These are phyloP conservation scores for Dichomitus squalens DNA, from an alignment of 1,284 basidiomycete genomes.

Conservation along the genomic window DNA sequence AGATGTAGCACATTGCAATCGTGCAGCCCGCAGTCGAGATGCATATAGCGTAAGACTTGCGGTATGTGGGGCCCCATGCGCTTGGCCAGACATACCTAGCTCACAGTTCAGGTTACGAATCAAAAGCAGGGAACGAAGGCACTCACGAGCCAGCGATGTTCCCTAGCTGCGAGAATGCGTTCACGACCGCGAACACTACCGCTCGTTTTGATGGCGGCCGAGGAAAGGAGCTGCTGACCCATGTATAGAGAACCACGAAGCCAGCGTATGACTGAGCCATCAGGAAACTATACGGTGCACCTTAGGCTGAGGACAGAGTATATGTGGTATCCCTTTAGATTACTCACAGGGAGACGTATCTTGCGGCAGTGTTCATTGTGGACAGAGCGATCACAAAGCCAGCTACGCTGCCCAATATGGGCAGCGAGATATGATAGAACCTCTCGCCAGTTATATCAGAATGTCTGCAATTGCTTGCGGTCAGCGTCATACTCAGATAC, in stretches of 20 bases:
- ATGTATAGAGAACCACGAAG: slow-evolving; percentile 70
- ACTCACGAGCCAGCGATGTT: slow-evolving; percentile 69
- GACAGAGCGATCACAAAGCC: slow-evolving; percentile 76
- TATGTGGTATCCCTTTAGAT: too few species aligned
- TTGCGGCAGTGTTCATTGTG: slow-evolving; percentile 65
- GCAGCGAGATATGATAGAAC: slow-evolving; percentile 60
- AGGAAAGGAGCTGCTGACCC: slow-evolving; percentile 73
- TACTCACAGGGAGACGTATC: slow-evolving; percentile 73
- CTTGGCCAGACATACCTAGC: slow-evolving; percentile 42
- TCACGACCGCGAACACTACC: slow-evolving; percentile 73
- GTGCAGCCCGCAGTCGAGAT: too few species aligned
- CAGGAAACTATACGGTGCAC: slow-evolving; percentile 53
- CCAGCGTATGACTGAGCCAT: slow-evolving; percentile 77
- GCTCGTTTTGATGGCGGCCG: slow-evolving; percentile 45
- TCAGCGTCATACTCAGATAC: too few species aligned
- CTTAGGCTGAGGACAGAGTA: neutral
- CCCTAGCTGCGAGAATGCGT: slow-evolving; percentile 70
- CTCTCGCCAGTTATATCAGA: slow-evolving; percentile 72
- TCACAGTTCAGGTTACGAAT: neutral
- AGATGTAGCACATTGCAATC: too few species aligned
- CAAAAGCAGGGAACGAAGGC: neutral
- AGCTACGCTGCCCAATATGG: slow-evolving; percentile 61
- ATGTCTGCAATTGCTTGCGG: slow-evolving; percentile 51
- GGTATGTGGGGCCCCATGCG: slow-evolving; percentile 44
- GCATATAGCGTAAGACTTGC: slow-evolving; percentile 51